Evolutionary conservation across 768 basidiomycete species (phyloP).

Genomic region (Boletus reticulatus): DNA sequence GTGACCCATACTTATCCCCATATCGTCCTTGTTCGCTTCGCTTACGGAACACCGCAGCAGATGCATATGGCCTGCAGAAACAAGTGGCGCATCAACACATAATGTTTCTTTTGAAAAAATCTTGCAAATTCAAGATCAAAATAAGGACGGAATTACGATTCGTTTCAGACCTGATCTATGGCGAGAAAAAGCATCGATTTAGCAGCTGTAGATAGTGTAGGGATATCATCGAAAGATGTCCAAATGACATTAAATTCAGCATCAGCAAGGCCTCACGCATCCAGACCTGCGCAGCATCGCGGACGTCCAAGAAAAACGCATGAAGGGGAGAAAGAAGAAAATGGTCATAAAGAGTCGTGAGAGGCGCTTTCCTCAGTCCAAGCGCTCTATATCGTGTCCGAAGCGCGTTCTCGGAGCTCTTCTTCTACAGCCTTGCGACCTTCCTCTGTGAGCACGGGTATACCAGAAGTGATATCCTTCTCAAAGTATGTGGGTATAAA

Average conservation of each 20-base stretch:
- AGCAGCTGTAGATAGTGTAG: slow-evolving; percentile 22
- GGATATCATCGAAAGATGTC: slow-evolving; percentile 27
- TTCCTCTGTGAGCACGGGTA: slow-evolving; percentile 62
- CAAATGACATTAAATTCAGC: slow-evolving; percentile 9
- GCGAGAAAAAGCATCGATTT: slow-evolving; percentile 7
- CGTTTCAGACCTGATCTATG: background rate
- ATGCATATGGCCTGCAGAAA: too few relatives aligned
- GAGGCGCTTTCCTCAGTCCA: background rate
- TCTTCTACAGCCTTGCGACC: slow-evolving; percentile 74
- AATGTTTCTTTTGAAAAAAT: too few relatives aligned
- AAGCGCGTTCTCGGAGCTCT: slow-evolving; percentile 43
- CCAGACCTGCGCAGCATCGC: background rate
- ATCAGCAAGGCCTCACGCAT: slow-evolving; percentile 4
- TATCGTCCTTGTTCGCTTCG: background rate
- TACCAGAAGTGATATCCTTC: slow-evolving; percentile 61
- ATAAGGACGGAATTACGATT: background rate
- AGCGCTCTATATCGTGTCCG: slow-evolving; percentile 15
- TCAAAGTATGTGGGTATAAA: slow-evolving; percentile 80
- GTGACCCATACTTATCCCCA: background rate
- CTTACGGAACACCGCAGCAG: too few relatives aligned
- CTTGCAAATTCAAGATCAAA: too few relatives aligned
- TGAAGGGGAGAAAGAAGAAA: background rate
- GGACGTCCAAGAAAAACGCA: slow-evolving; percentile 12
- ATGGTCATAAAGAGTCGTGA: slow-evolving; percentile 12
- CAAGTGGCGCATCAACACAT: too few relatives aligned